These are phyloP conservation scores for Pseudogymnoascus sp. DNA, from an alignment of 2,329 filamentous ascomycete species.

Conservation along the genomic window DNA sequence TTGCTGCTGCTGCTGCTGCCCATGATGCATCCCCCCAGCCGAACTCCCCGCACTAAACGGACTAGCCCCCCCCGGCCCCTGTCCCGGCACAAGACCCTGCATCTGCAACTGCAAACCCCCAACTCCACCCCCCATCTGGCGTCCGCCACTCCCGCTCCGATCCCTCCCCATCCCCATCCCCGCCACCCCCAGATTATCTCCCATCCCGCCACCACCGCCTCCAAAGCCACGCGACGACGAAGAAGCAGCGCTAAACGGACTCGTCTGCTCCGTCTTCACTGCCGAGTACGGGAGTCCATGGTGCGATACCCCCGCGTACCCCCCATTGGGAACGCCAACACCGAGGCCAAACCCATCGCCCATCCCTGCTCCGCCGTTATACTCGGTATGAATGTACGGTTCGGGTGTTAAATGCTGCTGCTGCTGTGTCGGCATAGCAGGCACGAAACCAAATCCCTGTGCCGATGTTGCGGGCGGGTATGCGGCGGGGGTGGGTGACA, in stretches of 20 bases:
- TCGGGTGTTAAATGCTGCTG: not conserved
- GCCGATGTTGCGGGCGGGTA: not conserved
- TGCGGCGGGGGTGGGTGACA: not conserved
- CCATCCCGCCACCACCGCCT: not conserved
- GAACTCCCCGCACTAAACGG: not conserved
- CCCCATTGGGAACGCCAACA: not conserved
- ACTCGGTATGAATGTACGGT: not conserved
- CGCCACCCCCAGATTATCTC: not conserved
- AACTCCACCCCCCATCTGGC: not conserved
- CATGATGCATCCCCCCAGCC: not conserved
- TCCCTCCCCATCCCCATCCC: not conserved
- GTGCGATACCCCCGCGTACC: not conserved
- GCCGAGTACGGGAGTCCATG: not conserved
- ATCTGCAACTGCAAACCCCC: not conserved
- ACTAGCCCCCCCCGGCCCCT: not conserved
- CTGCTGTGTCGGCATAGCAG: not conserved
- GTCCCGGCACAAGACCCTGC: not conserved
- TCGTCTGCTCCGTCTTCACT: not conserved
- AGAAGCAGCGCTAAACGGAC: not conserved
- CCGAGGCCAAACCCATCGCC: not conserved
- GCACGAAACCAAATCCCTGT: not conserved
- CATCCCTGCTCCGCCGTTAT: not conserved
- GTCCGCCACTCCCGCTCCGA: not conserved
- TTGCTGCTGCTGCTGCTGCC: not conserved
- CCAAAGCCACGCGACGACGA: not conserved